Conservation (phyloP, 768 basidiomycete species). For the Suillus paluster region DNA sequence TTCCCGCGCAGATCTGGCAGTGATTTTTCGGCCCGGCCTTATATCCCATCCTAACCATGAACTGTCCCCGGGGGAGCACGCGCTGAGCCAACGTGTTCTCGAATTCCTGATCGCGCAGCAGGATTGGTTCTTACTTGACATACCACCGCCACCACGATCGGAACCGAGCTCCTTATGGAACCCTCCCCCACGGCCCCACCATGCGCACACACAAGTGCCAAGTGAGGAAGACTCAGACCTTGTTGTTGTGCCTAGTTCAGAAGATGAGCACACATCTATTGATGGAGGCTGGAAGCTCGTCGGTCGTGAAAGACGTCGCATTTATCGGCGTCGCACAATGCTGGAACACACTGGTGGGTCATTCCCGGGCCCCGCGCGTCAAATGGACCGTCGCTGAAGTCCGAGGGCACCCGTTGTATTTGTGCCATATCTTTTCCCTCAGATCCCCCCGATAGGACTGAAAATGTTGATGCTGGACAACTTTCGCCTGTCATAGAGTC, state of each 20-base stretch:
- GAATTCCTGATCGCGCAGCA: constrained; percentile 97
- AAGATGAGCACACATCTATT: constrained; percentile 49
- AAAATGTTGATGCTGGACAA: constrained; percentile 35
- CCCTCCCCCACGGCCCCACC: constrained; percentile 19
- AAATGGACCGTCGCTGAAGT: constrained; percentile 33
- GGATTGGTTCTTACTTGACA: constrained; percentile 92
- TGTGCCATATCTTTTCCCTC: constrained; percentile 17
- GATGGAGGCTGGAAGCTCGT: constrained; percentile 61
- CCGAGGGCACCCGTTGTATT: constrained; percentile 10
- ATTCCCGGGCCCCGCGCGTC: constrained; percentile 36
- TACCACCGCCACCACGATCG: constrained; percentile 65
- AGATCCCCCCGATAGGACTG: constrained; percentile 24
- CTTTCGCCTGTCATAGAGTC: constrained; percentile 56
- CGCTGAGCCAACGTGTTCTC: constrained; percentile 85
- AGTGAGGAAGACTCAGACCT: constrained; percentile 52
- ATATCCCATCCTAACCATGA: constrained; percentile 90
- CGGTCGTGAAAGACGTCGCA: constrained; percentile 42
- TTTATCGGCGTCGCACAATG: constrained; percentile 62
- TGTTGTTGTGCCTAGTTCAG: constrained; percentile 47
- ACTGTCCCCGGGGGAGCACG: constrained; percentile 84
- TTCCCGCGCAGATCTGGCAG: constrained; percentile 75
- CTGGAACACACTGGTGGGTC: constrained; percentile 45
- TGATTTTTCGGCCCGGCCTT: constrained; percentile 95
- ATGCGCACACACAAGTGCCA: constrained; percentile 9
- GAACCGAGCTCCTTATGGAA: constrained; percentile 36